phyloP scores from a whole-genome alignment of 352 stramenopile genomes.

The Phytophthora citricola region DNA sequence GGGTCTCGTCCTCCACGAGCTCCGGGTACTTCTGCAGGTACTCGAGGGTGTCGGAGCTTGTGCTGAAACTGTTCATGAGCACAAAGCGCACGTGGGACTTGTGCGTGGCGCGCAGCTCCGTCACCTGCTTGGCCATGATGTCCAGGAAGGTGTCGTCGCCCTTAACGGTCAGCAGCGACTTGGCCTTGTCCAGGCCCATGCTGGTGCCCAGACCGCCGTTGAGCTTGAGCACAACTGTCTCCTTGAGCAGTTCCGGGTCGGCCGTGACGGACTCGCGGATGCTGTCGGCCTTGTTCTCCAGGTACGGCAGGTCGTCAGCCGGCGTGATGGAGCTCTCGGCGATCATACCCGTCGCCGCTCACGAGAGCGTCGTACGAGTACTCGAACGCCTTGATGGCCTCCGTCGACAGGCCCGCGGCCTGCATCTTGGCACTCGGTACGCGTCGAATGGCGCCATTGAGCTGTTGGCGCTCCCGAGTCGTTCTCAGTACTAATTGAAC shows the following conservation, averaged over 20 bases:
- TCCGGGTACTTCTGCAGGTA: constrained; percentile 91
- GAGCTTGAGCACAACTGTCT: constrained; percentile 90
- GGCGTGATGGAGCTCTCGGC: constrained; percentile 94
- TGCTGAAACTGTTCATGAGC: constrained; percentile 93
- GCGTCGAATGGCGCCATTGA: constrained; percentile 72
- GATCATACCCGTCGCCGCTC: constrained; percentile 96
- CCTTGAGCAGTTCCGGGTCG: constrained; percentile 76
- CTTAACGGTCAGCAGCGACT: constrained; percentile 95
- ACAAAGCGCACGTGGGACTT: constrained; percentile 92
- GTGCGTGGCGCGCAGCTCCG: constrained; percentile 94
- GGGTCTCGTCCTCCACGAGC: constrained; percentile 93
- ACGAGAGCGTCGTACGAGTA: constrained; percentile 97
- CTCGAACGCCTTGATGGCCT: constrained; percentile 98
- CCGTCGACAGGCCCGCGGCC: constrained; percentile 93
- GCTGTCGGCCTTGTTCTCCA: constrained; percentile 77
- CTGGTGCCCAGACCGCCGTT: constrained; percentile 88
- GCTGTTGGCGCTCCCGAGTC: constrained; percentile 16
- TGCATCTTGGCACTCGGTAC: constrained; percentile 97
- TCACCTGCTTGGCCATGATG: constrained; percentile 92
- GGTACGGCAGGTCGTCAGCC: constrained; percentile 78
- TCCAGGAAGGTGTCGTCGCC: constrained; percentile 94
- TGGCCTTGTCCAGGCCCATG: constrained; percentile 96
- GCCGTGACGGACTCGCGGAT: constrained; percentile 81
- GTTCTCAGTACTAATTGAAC: constrained; percentile 23
- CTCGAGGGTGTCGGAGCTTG: constrained; percentile 84